These are phyloP conservation scores for Pleurotus tuoliensis DNA, from an alignment of 768 basidiomycete species.

Conservation along the genomic window DNA sequence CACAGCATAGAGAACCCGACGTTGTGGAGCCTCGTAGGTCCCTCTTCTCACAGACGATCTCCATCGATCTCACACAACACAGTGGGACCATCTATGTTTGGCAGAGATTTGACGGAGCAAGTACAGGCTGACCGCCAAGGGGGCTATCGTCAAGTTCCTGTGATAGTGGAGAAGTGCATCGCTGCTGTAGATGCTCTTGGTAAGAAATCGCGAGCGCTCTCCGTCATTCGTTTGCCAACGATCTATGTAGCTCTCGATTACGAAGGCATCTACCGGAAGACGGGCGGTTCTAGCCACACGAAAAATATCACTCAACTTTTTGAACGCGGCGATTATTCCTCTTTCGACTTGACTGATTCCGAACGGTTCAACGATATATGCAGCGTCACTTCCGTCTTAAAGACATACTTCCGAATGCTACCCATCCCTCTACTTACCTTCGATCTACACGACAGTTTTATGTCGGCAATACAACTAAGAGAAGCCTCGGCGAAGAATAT, in stretches of 20 bases:
- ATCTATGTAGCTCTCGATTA: slow-evolving; percentile 73
- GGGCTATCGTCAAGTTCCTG: slow-evolving; percentile 65
- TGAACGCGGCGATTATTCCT: slow-evolving; percentile 83
- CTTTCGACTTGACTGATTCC: slow-evolving; percentile 84
- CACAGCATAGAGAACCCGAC: slow-evolving; percentile 27
- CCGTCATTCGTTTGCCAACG: background rate
- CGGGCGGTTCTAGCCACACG: slow-evolving; percentile 87
- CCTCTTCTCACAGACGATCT: background rate
- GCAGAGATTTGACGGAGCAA: slow-evolving; percentile 84
- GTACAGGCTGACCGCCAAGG: slow-evolving; percentile 61
- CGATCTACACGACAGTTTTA: slow-evolving; percentile 88
- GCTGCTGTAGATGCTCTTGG: slow-evolving; percentile 86
- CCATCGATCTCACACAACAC: slow-evolving; percentile 13
- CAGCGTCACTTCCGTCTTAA: slow-evolving; percentile 93
- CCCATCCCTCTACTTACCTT: slow-evolving; percentile 90
- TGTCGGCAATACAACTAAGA: slow-evolving; percentile 65
- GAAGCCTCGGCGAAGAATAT: slow-evolving; percentile 58
- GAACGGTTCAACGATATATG: slow-evolving; percentile 97
- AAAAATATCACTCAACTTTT: slow-evolving; percentile 94
- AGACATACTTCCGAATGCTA: slow-evolving; percentile 92
- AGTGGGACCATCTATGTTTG: slow-evolving; percentile 87
- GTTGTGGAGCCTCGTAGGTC: slow-evolving; percentile 35
- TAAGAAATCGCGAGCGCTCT: slow-evolving; percentile 30
- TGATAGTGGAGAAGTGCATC: slow-evolving; percentile 95
- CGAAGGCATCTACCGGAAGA: slow-evolving; percentile 98